phyloP scores from a whole-genome alignment of 352 stramenopile genomes.

The Globisporangium splendens region DNA sequence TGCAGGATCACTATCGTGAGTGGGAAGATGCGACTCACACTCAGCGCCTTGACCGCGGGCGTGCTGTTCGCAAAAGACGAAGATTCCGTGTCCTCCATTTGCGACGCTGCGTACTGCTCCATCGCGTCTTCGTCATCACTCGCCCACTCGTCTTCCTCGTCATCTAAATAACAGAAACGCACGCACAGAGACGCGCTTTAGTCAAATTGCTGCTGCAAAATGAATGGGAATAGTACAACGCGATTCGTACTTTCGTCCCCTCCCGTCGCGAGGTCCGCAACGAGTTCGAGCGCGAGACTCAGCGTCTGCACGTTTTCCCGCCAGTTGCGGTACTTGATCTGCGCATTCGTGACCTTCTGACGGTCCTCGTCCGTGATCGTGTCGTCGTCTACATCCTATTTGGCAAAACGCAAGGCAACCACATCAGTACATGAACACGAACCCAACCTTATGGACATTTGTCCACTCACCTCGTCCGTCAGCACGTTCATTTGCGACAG shows the following conservation, averaged over 20 bases:
- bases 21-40: conserved; percentile 43
- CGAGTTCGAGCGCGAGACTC: conserved; percentile 70
- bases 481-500: conserved; percentile 56
- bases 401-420: not conserved
- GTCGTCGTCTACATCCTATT: conserved; percentile 51
- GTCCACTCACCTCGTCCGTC: conserved; percentile 37
- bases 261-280: conserved; percentile 56
- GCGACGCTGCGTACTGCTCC: conserved; percentile 67
- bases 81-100: conserved; percentile 61
- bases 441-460: too few relatives aligned
- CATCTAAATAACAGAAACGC: conserved; percentile 19
- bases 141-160: conserved; percentile 81
- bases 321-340: conserved; percentile 70
- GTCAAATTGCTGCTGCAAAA: not conserved
- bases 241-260: conserved; percentile 39
- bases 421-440: not conserved
- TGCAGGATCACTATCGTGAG: conserved; percentile 70
- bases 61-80: conserved; percentile 14
- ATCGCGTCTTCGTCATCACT: conserved; percentile 89
- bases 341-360: conserved; percentile 56
- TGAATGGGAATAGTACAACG: not conserved
- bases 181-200: not conserved
- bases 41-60: conserved; percentile 30
- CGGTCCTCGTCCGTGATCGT: conserved; percentile 53
- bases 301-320: conserved; percentile 80